These are phyloP conservation scores for Auriscalpium orientale DNA, from an alignment of 768 basidiomycete species.

Conservation along the genomic window DNA sequence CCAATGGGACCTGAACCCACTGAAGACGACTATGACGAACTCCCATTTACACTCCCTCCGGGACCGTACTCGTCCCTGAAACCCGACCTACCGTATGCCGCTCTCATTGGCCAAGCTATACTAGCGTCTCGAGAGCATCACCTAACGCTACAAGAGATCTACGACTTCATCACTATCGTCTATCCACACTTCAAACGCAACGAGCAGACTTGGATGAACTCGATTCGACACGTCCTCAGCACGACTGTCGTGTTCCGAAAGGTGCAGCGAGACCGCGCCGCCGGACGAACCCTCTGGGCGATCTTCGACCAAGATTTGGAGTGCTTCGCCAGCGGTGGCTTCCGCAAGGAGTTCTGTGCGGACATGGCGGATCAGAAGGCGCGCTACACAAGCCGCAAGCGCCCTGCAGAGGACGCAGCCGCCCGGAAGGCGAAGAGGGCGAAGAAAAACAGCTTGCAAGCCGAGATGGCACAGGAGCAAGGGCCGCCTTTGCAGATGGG, in stretches of 20 bases:
- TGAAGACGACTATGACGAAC: slow-evolving; percentile 56
- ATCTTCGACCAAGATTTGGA: slow-evolving; percentile 76
- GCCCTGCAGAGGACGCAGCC: slow-evolving; percentile 12
- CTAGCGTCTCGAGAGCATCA: slow-evolving; percentile 76
- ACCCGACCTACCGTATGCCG: slow-evolving; percentile 88
- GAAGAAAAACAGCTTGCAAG: slow-evolving; percentile 16
- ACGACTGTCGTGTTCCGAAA: slow-evolving; percentile 91
- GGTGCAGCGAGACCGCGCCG: slow-evolving; percentile 63
- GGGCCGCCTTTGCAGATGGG: slow-evolving; percentile 6
- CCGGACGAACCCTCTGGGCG: slow-evolving; percentile 83
- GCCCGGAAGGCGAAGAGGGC: slow-evolving; percentile 23
- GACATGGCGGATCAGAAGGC: slow-evolving; percentile 30
- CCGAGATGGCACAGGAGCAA: slow-evolving; percentile 8
- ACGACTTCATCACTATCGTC: slow-evolving; percentile 90
- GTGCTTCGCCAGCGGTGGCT: slow-evolving; percentile 81
- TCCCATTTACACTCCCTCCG: slow-evolving; percentile 73
- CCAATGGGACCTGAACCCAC: slow-evolving; percentile 61
- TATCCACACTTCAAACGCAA: slow-evolving; percentile 91
- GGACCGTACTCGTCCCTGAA: slow-evolving; percentile 77
- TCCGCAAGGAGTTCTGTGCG: slow-evolving; percentile 50
- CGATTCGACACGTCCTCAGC: slow-evolving; percentile 92
- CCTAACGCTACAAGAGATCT: slow-evolving; percentile 91
- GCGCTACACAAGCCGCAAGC: slow-evolving; percentile 9
- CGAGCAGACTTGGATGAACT: slow-evolving; percentile 97
- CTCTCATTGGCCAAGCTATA: slow-evolving; percentile 92